Base-by-base conservation (phyloP, 169 alveolate species). In the Cryptosporidium sp. region DNA sequence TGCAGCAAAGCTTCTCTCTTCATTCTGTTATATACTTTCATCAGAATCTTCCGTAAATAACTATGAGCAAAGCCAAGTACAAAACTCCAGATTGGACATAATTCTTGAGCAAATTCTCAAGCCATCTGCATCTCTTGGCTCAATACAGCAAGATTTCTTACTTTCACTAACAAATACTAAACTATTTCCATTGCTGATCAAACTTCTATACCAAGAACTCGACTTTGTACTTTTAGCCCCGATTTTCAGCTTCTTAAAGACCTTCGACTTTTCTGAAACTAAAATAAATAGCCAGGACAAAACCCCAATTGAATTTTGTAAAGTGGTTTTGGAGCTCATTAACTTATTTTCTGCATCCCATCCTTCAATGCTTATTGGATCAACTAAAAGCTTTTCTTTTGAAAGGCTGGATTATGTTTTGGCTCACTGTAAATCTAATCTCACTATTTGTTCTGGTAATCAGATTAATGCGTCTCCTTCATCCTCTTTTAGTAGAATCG, bases 191-290 rank as follows among this genome's bases (percentile, higher is more conserved):
- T 37, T 61, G 7, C 56, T 80, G 3, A 80, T 61, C 0, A 80
- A 60, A 45, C 35, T 80, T 35, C 68, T 80, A 3, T 44, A 61
- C 70, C 73, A 65, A 62, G 89, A 80, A 12, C 75, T 80, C 1
- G 89, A 80, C 53, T 80, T 62, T 48, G 44, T 80, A 14, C 89
- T 80, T 61, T 29, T 80, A 29, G 89, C 89, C 14, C 89, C 89
- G n/a, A 65, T 80, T 21, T 65, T 62, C n/a, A 29, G 51, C 7
- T 80, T 80, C 35, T 29, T 80, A 42, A 61, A 44, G 44, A 45
- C 37, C 18, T 53, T 56, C 21, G 56, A 75, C 23, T 60, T 60
- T 21, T 23, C 37, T 21, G 48, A 58, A 18, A 3, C 39, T 58
- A 31, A 31, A 12, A n/a, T 80, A 42, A 31, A 39, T 12, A 56